A percentile compares a stretch with the other conserved stretches of the same genome.
These are phyloP conservation scores for Rhizoctonia solani DNA, from an alignment of 1,284 basidiomycete species.

Conservation along the genomic window DNA sequence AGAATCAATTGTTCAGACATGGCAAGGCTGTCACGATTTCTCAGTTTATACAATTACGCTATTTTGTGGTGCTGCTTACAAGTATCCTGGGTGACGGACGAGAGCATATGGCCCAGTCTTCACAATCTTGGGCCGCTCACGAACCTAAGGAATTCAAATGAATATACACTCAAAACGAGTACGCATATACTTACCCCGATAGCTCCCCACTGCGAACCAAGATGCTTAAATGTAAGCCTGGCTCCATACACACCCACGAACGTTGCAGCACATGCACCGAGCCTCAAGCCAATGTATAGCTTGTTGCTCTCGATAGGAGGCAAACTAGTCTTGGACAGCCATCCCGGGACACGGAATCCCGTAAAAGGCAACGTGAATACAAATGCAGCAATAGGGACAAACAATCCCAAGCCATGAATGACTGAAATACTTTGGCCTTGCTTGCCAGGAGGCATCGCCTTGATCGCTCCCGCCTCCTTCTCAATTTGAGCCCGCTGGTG, in stretches of 20 bases:
- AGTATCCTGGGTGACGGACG: conserved; percentile 20
- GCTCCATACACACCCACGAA: not conserved
- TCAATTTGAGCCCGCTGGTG: not conserved
- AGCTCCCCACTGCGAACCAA: conserved; percentile 16
- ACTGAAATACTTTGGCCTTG: conserved; percentile 15
- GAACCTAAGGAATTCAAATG: conserved; percentile 1
- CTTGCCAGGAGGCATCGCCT: conserved; percentile 18
- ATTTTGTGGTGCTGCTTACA: not conserved
- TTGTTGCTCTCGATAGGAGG: not conserved
- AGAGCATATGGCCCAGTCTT: conserved; percentile 23
- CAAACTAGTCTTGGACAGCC: not conserved
- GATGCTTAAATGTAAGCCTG: conserved; percentile 4
- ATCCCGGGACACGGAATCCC: conserved; percentile 1
- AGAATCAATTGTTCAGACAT: conserved; percentile 10
- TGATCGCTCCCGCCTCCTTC: conserved; percentile 9
- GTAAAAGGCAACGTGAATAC: conserved; percentile 3
- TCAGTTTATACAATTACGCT: not conserved
- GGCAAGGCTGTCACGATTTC: not conserved
- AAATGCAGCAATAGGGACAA: conserved; percentile 8
- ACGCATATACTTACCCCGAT: conserved; percentile 7
- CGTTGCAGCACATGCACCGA: conserved; percentile 7
- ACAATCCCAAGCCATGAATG: conserved; percentile 20
- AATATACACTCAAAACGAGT: not conserved
- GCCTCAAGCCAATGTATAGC: conserved; percentile 11
- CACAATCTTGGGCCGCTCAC: conserved; percentile 24